Evolutionary conservation across 805 yeast species (phyloP).

Genomic region (Lipomyces spencermartinsiae): DNA sequence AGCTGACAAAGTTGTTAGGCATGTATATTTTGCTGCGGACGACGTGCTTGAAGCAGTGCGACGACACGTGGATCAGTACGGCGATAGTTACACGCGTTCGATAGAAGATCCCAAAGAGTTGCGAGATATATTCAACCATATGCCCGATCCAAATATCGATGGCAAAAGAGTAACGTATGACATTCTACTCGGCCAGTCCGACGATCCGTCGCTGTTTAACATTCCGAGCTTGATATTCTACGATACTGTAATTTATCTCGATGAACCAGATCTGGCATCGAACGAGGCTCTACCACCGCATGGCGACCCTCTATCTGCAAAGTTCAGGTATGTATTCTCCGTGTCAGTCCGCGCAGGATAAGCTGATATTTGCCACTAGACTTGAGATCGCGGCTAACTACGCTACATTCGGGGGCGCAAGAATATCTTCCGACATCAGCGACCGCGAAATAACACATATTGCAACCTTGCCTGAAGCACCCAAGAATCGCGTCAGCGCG

Average conservation of each 20-base stretch:
- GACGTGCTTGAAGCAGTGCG: conserved; percentile 42
- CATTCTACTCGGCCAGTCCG: not conserved
- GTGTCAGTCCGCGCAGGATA: not conserved
- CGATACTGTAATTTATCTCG: conserved; percentile 19
- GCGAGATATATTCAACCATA: conserved; percentile 32
- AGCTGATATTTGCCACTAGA: not conserved
- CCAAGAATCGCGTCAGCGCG: not conserved
- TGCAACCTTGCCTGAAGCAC: conserved; percentile 23
- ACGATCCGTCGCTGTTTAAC: conserved; percentile 45
- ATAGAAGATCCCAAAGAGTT: conserved; percentile 42
- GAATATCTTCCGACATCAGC: conserved; percentile 42
- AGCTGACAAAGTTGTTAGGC: conserved; percentile 40
- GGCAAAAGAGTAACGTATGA: not conserved
- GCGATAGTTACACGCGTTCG: conserved; percentile 62
- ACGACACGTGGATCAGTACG: conserved; percentile 60
- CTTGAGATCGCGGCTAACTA: conserved; percentile 16
- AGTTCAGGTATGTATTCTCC: not conserved
- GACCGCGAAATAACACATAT: conserved; percentile 50
- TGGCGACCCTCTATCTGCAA: not conserved
- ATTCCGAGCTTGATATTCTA: conserved; percentile 38
- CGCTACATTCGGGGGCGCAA: conserved; percentile 53
- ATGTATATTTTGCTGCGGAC: conserved; percentile 56
- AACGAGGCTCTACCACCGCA: not conserved
- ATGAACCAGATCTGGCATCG: conserved; percentile 8
- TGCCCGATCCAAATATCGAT: conserved; percentile 15